Evolutionary conservation across 176 grass and related monocot genomes (phyloP), one percentile per base, ranked within the genome.

Genomic region (Eragrostis nindensis): DNA sequence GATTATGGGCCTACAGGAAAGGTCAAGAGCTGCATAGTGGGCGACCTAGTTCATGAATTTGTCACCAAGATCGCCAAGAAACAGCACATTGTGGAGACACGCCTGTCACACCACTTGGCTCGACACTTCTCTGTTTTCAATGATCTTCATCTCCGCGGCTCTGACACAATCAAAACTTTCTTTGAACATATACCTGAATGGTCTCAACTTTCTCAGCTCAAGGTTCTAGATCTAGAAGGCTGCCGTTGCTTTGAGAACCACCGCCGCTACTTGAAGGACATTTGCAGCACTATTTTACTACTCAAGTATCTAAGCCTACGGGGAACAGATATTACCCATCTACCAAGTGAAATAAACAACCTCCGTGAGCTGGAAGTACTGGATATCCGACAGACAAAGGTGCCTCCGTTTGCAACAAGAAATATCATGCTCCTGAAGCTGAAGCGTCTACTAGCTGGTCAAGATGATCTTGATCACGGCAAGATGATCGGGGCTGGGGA

Each of bases 191-290:
- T 70, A 26, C 19, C 49, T 18, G 1, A 17, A 39, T 38, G 21
- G 68, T 39, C 29, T 29, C 27, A 17, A 5, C 11, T 84, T 2
- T 69, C 63, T 14, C 26, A n/a, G 11, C 45, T 85, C 57, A 85
- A 85, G 56, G 83, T 79, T 0, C 75, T 85, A 72, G 83, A 85
- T 79, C 56, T 84, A 61, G 65, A 84, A 84, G 52, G 22, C 0
- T 84, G 73, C 6, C 5, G 0, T 2, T 70, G 24, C 16, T 62
- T 77, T 12, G 10, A 0, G 13, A 77, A 62, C 14, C 19, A 62
- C 8, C 26, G 18, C 1, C 11, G 12, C 6, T 84, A 40, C 17
- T 30, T 85, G 17, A 85, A 64, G 67, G 32, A 44, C 5, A 72
- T 85, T 1, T 85, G 83, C 17, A 24, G 18, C 55, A 72, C 71